Conservation (phyloP, 2,329 filamentous ascomycete genomes). For the Hirsutella thompsonii region DNA sequence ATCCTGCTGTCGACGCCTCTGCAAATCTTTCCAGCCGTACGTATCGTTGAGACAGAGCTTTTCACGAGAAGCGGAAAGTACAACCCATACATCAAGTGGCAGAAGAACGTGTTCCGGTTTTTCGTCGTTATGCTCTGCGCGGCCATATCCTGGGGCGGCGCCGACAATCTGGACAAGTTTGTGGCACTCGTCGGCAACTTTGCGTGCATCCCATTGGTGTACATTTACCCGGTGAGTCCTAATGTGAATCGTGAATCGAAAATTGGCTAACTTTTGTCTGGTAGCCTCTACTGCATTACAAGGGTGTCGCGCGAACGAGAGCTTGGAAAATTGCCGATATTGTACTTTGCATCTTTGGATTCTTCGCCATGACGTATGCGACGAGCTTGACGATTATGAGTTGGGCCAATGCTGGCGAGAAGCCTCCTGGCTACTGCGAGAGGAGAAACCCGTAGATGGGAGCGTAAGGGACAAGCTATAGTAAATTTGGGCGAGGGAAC, state of each 20-base stretch:
- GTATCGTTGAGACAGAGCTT: slow-evolving; percentile 87
- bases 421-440: slow-evolving; percentile 42
- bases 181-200: slow-evolving; percentile 94
- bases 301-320: slow-evolving; percentile 57
- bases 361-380: slow-evolving; percentile 84
- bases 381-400: slow-evolving; percentile 75
- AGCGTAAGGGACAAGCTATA: too few relatives aligned
- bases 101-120: slow-evolving; percentile 97
- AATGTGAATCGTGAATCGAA: not conserved
- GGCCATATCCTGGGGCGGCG: slow-evolving; percentile 80
- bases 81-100: slow-evolving; percentile 98
- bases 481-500: too few relatives aligned
- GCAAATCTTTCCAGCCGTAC: slow-evolving; percentile 95
- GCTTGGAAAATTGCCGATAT: slow-evolving; percentile 63
- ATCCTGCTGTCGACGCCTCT: slow-evolving; percentile 90
- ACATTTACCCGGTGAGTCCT: slow-evolving; percentile 83
- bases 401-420: slow-evolving; percentile 55
- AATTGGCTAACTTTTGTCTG: slow-evolving; percentile 17
- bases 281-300: slow-evolving; percentile 82
- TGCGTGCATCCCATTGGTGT: slow-evolving; percentile 92
- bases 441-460: slow-evolving; percentile 8
- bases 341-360: slow-evolving; percentile 64
- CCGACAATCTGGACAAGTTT: slow-evolving; percentile 92
- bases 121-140: slow-evolving; percentile 81
- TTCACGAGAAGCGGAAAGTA: slow-evolving; percentile 95